Conservation (phyloP, 2,329 filamentous ascomycete species). For the Penicillium aurantiogriseum region DNA sequence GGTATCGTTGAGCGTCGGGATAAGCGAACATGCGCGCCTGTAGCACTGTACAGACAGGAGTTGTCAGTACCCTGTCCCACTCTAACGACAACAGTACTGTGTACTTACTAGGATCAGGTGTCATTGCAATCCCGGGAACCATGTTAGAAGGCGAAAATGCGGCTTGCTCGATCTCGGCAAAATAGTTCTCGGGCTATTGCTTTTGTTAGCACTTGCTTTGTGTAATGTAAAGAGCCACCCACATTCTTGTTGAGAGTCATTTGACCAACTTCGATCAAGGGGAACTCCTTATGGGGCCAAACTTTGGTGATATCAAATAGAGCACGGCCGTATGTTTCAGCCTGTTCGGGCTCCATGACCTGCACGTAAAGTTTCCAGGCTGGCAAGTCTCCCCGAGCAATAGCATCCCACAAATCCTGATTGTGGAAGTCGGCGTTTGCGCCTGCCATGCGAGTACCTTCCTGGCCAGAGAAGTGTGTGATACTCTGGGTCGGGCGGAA, state of each 20-base stretch:
- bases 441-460: conserved; percentile 52
- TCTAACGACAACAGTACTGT: neutral
- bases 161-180: conserved; percentile 65
- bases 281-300: conserved; percentile 54
- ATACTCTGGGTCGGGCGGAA: conserved; percentile 57
- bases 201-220: conserved; percentile 5
- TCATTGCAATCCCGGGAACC: conserved; percentile 62
- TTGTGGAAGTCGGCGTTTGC: conserved; percentile 59
- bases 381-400: conserved; percentile 57
- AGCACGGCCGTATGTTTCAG: conserved; percentile 48
- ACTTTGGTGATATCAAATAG: conserved; percentile 59
- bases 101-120: conserved; percentile 55
- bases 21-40: conserved; percentile 62
- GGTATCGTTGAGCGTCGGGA: conserved; percentile 51
- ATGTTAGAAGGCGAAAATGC: conserved; percentile 65
- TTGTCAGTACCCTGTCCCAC: neutral
- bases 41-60: conserved; percentile 43
- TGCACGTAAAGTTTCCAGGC: conserved; percentile 58
- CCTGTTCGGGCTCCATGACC: conserved; percentile 54
- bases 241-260: conserved; percentile 54
- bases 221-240: conserved; percentile 1
- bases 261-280: conserved; percentile 50
- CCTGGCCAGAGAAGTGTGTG: conserved; percentile 53
- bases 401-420: conserved; percentile 61
- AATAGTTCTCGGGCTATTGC: conserved; percentile 53